Percentiles rank a stretch among this genome's conserved stretches.
Evolutionary conservation across 1,139 yeast genomes (phyloP).

Genomic region (Geotrichum histeridarum): DNA sequence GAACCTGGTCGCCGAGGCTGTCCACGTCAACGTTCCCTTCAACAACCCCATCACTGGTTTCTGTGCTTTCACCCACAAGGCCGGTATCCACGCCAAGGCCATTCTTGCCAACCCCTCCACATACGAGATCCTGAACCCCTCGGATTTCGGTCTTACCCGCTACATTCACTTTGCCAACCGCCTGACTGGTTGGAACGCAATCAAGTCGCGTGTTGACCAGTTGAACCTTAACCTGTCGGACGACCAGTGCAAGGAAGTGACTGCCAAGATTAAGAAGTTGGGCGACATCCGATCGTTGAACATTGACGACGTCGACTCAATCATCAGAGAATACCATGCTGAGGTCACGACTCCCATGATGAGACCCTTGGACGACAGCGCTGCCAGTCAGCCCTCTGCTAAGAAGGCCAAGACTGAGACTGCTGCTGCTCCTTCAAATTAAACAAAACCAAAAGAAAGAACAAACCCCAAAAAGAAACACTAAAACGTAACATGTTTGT

Average conservation of each 20-base stretch:
- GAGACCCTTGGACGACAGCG: conserved; percentile 23
- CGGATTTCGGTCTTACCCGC: conserved; percentile 90
- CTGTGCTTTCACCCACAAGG: conserved; percentile 99
- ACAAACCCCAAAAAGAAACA: not conserved
- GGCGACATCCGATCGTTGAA: conserved; percentile 94
- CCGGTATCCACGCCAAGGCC: conserved; percentile 98
- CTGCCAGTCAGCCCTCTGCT: conserved; percentile 12
- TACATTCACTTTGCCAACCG: conserved; percentile 97
- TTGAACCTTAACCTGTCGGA: conserved; percentile 85
- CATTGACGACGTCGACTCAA: conserved; percentile 95
- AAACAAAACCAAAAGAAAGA: not conserved
- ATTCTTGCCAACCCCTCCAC: conserved; percentile 97
- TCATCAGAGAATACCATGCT: conserved; percentile 89
- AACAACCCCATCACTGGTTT: conserved; percentile 98
- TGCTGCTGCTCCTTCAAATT: conserved; percentile 1
- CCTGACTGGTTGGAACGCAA: conserved; percentile 98
- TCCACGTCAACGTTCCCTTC: conserved; percentile 94
- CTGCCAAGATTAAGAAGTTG: conserved; percentile 83
- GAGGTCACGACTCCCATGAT: conserved; percentile 46
- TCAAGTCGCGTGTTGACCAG: conserved; percentile 96
- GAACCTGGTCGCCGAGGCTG: conserved; percentile 94
- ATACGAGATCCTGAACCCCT: conserved; percentile 90
- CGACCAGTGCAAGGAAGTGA: conserved; percentile 91
- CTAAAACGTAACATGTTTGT: not conserved
- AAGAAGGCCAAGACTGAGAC: conserved; percentile 10